Percentiles rank a stretch among this genome's conserved stretches.
Evolutionary conservation across 2,329 filamentous ascomycete genomes (phyloP).

Genomic region (Penicillium sp.): DNA sequence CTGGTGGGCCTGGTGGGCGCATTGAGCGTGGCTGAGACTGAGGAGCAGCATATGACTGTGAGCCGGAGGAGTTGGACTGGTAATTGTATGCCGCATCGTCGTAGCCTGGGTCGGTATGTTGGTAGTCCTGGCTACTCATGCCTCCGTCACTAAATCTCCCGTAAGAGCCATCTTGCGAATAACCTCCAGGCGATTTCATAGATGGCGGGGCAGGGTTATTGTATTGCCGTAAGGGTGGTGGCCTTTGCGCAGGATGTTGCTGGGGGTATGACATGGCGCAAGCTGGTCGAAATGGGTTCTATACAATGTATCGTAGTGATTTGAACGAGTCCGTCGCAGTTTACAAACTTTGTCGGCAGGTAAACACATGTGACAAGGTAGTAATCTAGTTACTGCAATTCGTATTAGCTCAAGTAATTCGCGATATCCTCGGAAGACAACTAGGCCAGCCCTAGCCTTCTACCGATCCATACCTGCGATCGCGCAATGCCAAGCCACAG

Average conservation of each 20-base stretch:
- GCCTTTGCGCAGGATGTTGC: conserved; percentile 30
- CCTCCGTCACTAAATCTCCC: conserved; percentile 29
- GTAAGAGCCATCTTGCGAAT: conserved; percentile 29
- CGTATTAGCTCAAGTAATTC: background rate
- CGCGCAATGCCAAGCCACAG: background rate
- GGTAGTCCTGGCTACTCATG: conserved; percentile 27
- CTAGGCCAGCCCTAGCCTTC: background rate
- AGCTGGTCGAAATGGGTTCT: background rate
- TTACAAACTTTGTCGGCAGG: background rate
- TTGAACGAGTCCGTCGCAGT: background rate
- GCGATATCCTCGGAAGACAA: background rate
- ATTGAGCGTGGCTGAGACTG: conserved; percentile 33
- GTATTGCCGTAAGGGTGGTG: conserved; percentile 36
- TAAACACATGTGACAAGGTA: conserved; percentile 5
- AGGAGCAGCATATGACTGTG: conserved; percentile 28
- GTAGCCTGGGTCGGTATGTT: conserved; percentile 27
- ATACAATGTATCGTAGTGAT: background rate
- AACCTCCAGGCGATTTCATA: conserved; percentile 24
- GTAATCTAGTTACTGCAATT: background rate
- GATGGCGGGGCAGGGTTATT: conserved; percentile 20
- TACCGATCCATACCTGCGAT: background rate
- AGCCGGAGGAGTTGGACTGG: conserved; percentile 26
- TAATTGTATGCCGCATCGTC: conserved; percentile 30
- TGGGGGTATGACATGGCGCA: conserved; percentile 40
- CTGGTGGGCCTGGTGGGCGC: conserved; percentile 32